phyloP scores from a whole-genome alignment of 192 early-diverging fungal species.

The Paraglomus brasilianum region DNA sequence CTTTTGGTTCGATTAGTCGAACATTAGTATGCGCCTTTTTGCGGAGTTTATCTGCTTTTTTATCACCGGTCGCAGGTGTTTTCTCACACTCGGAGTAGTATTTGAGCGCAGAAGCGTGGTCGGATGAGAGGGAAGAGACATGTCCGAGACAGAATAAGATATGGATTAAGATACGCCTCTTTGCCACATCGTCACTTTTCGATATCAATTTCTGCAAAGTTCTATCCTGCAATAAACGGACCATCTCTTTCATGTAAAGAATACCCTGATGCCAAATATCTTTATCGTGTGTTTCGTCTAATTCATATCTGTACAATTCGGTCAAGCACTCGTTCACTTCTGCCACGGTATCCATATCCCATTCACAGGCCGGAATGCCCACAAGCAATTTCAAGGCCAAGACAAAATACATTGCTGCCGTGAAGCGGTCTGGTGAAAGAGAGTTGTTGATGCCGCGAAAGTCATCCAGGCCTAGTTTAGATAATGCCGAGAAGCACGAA shows the following conservation, averaged over 20 bases:
- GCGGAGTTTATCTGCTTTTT: conserved; percentile 1
- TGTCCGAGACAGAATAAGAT: neutral
- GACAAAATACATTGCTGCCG: neutral
- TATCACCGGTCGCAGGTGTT: neutral
- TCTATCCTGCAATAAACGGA: neutral
- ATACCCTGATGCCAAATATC: conserved; percentile 13
- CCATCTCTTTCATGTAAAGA: conserved; percentile 11
- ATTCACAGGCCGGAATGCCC: neutral
- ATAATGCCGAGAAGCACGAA: neutral
- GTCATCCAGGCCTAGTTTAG: conserved; percentile 1
- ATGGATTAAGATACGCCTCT: neutral
- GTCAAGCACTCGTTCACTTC: neutral
- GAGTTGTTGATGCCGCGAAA: neutral
- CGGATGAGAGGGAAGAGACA: no score
- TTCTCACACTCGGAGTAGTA: neutral
- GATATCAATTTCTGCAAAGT: neutral
- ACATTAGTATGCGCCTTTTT: conserved; percentile 14
- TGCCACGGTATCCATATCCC: neutral
- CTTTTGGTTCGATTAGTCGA: conserved; percentile 5
- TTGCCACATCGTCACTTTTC: neutral
- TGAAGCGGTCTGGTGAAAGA: neutral
- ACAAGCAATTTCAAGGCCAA: conserved; percentile 7
- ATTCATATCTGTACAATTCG: conserved; percentile 1
- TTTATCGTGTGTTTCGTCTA: neutral
- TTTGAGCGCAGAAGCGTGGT: neutral